These are phyloP conservation scores for Eimeria falciformis DNA, from an alignment of 169 alveolate species.

Conservation along the genomic window DNA sequence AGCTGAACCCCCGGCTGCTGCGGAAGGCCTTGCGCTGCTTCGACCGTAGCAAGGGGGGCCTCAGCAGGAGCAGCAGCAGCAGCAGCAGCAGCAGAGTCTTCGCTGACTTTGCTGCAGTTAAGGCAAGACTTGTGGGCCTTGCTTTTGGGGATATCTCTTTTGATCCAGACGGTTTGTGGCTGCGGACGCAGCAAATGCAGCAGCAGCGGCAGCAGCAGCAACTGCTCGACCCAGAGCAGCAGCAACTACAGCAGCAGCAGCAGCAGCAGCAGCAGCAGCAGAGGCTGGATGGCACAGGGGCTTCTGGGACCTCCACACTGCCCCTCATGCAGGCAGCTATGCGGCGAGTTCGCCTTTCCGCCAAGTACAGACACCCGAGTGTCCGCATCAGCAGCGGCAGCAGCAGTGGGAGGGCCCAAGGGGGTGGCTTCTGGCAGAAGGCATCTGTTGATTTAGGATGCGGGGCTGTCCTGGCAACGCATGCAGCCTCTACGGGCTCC, in stretches of 20 bases:
- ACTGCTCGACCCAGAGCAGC: neutral
- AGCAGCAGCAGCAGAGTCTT: conserved; percentile 41
- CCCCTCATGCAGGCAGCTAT: conserved; percentile 73
- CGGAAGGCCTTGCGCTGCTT: conserved; percentile 64
- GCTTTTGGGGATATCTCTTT: conserved; percentile 69
- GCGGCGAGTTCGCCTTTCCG: conserved; percentile 75
- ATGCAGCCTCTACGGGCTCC: conserved; percentile 52
- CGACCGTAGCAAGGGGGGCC: conserved; percentile 43
- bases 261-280: conserved; percentile 66
- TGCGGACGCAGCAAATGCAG: conserved; percentile 52
- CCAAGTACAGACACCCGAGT: conserved; percentile 69
- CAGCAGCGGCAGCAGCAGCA: conserved; percentile 57
- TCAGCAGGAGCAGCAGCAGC: conserved; percentile 61
- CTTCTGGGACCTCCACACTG: conserved; percentile 39
- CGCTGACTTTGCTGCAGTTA: conserved; percentile 51
- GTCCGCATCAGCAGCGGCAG: conserved; percentile 56
- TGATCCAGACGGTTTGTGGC: conserved; percentile 72
- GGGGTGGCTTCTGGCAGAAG: conserved; percentile 12
- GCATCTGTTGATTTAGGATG: conserved; percentile 65
- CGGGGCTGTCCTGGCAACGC: conserved; percentile 74
- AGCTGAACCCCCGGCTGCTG: conserved; percentile 24
- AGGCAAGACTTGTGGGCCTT: conserved; percentile 55
- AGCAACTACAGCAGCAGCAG: neutral
- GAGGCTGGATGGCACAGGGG: neutral
- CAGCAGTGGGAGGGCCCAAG: conserved; percentile 44